Conservation (phyloP, 345 rosid species). For the Fremontodendron californicum region DNA sequence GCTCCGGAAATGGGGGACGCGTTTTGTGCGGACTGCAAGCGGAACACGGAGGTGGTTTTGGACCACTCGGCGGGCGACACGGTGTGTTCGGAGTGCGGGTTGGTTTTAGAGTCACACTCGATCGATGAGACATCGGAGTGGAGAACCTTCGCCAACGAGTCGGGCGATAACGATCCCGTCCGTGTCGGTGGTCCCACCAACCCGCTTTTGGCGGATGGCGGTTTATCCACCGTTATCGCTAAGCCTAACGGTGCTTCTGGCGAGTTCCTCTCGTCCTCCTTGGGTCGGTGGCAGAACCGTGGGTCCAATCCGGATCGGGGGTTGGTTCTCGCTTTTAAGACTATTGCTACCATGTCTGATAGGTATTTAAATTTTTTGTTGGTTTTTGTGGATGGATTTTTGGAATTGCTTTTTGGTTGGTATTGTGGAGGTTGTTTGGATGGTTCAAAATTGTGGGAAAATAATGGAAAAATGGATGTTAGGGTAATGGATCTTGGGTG, state of each 20-base stretch:
- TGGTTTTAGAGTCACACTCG: conserved; percentile 93
- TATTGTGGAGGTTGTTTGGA: neutral
- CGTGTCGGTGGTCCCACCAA: conserved; percentile 98
- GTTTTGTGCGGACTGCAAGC: conserved; percentile 83
- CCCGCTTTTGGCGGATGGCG: conserved; percentile 84
- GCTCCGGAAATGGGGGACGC: conserved; percentile 58
- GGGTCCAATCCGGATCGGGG: conserved; percentile 98
- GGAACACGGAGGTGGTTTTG: conserved; percentile 83
- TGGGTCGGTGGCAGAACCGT: conserved; percentile 98
- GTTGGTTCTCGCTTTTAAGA: conserved; percentile 77
- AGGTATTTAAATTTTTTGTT: conserved; percentile 37
- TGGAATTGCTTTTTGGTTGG: neutral
- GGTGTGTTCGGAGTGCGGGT: conserved; percentile 96
- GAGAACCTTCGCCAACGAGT: conserved; percentile 96
- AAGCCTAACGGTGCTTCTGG: conserved; percentile 93
- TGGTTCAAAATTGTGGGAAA: neutral
- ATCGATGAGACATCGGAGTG: conserved; percentile 99
- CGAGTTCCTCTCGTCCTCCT: conserved; percentile 81
- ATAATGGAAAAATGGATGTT: neutral
- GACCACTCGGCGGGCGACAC: conserved; percentile 99
- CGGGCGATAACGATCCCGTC: conserved; percentile 83
- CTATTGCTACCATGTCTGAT: conserved; percentile 95
- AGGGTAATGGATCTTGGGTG: neutral
- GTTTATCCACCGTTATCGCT: conserved; percentile 94
- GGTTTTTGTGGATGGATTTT: neutral